phyloP scores from a whole-genome alignment of 2,329 filamentous ascomycete species.

The Fusarium fujikuroi region DNA sequence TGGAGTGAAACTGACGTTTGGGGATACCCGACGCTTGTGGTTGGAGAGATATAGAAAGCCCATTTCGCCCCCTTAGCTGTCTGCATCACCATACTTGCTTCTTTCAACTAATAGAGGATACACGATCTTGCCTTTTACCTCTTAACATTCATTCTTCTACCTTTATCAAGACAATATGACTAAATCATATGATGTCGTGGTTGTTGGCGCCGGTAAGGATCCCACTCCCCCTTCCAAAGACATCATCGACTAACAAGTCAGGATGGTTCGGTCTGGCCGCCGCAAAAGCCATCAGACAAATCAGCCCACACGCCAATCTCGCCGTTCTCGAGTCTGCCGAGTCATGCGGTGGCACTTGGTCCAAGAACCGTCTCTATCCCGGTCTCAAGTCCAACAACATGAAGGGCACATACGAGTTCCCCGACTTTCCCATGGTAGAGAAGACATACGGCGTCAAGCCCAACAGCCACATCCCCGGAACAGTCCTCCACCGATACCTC shows the following conservation, averaged over 20 bases:
- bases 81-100: not conserved
- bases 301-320: constrained; percentile 59
- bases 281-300: constrained; percentile 62
- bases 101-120: not conserved
- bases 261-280: constrained; percentile 64
- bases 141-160: not conserved
- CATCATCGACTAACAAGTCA: not conserved
- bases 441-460: constrained; percentile 54
- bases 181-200: constrained; percentile 38
- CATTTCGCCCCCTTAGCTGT: constrained; percentile 2
- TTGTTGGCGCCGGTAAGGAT: constrained; percentile 39
- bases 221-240: rapidly evolving
- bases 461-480: constrained; percentile 50
- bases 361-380: constrained; percentile 66
- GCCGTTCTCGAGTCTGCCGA: constrained; percentile 61
- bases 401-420: constrained; percentile 70
- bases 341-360: constrained; percentile 70
- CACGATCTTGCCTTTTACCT: not conserved
- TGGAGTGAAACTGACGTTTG: not conserved
- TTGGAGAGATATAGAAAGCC: constrained; percentile 13
- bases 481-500: constrained; percentile 52
- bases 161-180: not conserved
- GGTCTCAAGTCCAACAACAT: constrained; percentile 73
- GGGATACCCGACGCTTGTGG: not conserved
- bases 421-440: constrained; percentile 69